Evolutionary conservation across 2,329 filamentous ascomycete species (phyloP).

Genomic region (Diaporthe longicolla): DNA sequence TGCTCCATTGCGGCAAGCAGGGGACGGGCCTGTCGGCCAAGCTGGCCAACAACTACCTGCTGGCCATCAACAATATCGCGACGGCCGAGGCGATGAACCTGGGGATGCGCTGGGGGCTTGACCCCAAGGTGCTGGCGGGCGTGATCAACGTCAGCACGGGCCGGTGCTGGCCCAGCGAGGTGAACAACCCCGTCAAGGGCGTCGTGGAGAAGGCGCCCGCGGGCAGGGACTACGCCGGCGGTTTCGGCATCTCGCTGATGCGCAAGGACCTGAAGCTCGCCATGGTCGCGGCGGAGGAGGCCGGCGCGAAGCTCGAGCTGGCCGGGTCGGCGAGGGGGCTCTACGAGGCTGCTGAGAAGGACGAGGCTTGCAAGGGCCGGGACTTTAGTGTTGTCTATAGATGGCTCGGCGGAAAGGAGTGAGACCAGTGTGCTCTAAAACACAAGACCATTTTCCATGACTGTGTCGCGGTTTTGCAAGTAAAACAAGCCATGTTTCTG

Average conservation of each 20-base stretch:
- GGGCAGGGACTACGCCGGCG: conserved; percentile 80
- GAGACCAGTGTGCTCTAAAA: not conserved
- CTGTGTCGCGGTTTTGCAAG: not conserved
- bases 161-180: conserved; percentile 94
- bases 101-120: conserved; percentile 72
- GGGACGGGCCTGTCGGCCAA: conserved; percentile 92
- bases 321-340: conserved; percentile 74
- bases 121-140: conserved; percentile 77
- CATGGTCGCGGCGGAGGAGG: conserved; percentile 78
- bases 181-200: conserved; percentile 94
- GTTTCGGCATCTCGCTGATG: conserved; percentile 85
- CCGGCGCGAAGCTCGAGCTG: conserved; percentile 75
- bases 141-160: conserved; percentile 96
- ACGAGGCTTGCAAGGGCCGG: conserved; percentile 74
- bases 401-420: conserved; percentile 72
- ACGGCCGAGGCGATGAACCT: conserved; percentile 77
- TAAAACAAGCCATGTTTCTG: too few relatives aligned
- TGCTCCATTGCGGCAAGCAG: conserved; percentile 87
- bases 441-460: not conserved
- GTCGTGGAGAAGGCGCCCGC: conserved; percentile 84
- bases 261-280: conserved; percentile 83
- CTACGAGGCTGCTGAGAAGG: conserved; percentile 76
- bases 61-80: conserved; percentile 91
- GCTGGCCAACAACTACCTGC: conserved; percentile 95
- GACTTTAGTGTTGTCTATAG: conserved; percentile 89